Base-by-base conservation (phyloP, 768 basidiomycete species). In the Kwoniella botswanensis region DNA sequence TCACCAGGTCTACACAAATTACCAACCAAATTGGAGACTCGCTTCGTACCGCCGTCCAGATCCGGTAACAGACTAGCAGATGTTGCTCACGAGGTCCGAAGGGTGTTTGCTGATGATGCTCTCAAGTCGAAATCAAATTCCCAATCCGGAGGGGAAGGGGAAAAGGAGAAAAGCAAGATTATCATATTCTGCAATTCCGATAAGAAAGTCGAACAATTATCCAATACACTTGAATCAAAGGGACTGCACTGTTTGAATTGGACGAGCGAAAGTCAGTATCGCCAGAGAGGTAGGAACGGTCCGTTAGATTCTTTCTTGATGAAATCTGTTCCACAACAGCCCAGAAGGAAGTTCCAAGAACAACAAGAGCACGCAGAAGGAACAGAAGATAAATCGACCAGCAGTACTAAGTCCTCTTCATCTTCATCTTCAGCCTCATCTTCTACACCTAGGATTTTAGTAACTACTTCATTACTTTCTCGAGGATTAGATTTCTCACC, bases 381-480 rank as follows among this genome's bases (percentile, higher is more conserved):
- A 43, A 22, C 17, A 21, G 65, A 54, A 21, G 6, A 35, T 7
- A 35, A 35, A 35, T 35, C 35, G 35, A 35, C 35, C 6, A 35
- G 35, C 35, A 9, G 35, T 35, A 35, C 35, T 35, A 35, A 35
- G 35, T 35, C 35, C 3, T 35, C 35, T 35, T 6, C 35, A 35
- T 35, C 35, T 7, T 10, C 63, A 13, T 15, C 63, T 18, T 24
- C 52, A 18, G n/a, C 63, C 10, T 12, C 63, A n/a, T 43, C 44
- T 6, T 24, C 61, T 5, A 46, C 41, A 35, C 17, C 43, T 46
- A 66, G 83, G 43, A 90, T 95, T 50, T 86, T 97, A 76, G 87
- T 96, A 65, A 95, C 94, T 43, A 97, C 94, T 0, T 95, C 93
- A 5, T 86, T 97, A 43, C 89, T 97, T 29, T 93, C 93, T 11